phyloP scores from a whole-genome alignment of 1,284 basidiomycete species.

The Trichosporon coremiiforme region DNA sequence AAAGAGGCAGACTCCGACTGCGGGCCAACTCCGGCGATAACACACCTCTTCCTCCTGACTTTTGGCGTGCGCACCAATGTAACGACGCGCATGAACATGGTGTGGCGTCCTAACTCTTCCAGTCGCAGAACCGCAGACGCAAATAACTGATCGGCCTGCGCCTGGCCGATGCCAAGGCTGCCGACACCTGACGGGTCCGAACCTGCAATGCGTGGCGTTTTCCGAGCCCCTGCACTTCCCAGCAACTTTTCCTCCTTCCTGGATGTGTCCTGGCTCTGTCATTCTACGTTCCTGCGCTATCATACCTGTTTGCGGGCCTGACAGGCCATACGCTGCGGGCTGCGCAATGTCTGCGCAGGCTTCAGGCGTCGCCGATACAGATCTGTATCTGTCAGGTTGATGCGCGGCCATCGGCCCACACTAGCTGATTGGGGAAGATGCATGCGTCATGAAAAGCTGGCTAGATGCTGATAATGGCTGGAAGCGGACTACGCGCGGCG shows the following conservation, averaged over 20 bases:
- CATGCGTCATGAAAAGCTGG: conserved; percentile 5
- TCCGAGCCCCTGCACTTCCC: neutral
- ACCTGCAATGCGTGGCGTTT: neutral
- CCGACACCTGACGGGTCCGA: neutral
- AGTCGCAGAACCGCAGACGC: neutral
- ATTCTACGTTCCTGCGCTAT: neutral
- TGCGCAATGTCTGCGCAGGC: neutral
- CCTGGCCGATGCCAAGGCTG: neutral
- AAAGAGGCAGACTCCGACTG: neutral
- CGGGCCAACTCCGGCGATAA: neutral
- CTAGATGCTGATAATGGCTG: conserved; percentile 1
- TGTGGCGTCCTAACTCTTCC: neutral
- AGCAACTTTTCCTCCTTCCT: neutral
- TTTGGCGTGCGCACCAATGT: neutral
- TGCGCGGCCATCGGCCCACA: neutral
- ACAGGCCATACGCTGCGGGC: neutral
- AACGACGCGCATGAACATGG: neutral
- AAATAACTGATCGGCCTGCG: conserved; percentile 2
- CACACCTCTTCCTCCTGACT: no score
- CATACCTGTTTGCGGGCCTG: neutral
- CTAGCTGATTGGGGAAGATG: conserved; percentile 9
- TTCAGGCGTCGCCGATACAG: neutral
- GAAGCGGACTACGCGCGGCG: neutral
- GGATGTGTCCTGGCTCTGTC: neutral
- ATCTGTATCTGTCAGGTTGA: neutral